phyloP scores from a whole-genome alignment of 2,329 filamentous ascomycete genomes.

The Alternaria alternata region DNA sequence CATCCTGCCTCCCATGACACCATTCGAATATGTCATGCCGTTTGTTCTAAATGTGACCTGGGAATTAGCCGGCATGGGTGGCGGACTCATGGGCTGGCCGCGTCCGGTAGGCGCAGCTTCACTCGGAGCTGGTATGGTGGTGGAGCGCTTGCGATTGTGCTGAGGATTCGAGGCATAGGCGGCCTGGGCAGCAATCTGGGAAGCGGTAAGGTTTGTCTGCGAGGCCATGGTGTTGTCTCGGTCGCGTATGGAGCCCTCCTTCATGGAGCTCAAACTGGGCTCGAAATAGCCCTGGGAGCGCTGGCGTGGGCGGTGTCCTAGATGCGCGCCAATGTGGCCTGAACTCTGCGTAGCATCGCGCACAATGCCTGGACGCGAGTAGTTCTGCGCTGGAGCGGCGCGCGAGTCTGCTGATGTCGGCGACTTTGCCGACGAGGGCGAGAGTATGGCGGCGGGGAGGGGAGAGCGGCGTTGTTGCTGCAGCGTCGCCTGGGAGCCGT shows the following conservation, averaged over 20 bases:
- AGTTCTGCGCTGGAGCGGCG: conserved; percentile 47
- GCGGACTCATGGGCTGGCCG: conserved; percentile 61
- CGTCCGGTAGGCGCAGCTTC: conserved; percentile 35
- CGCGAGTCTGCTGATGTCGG: conserved; percentile 17
- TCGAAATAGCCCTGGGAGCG: conserved; percentile 81
- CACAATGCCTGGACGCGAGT: conserved; percentile 48
- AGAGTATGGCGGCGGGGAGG: conserved; percentile 36
- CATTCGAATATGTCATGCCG: conserved; percentile 65
- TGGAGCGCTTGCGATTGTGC: conserved; percentile 71
- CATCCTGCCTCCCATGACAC: conserved; percentile 66
- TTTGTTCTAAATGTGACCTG: conserved; percentile 52
- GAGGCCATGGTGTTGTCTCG: conserved; percentile 54
- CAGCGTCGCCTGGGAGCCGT: conserved; percentile 52
- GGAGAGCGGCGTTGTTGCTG: conserved; percentile 49
- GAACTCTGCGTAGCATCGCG: conserved; percentile 46
- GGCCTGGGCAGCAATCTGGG: conserved; percentile 81
- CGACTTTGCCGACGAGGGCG: conserved; percentile 30
- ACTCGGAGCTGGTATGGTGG: conserved; percentile 71
- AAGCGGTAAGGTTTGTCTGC: conserved; percentile 62
- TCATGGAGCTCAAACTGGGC: conserved; percentile 70
- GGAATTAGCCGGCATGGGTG: conserved; percentile 58
- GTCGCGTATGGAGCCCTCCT: conserved; percentile 57
- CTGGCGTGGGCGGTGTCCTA: conserved; percentile 69
- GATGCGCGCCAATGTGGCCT: conserved; percentile 44
- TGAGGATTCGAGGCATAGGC: conserved; percentile 72